Base-by-base conservation (phyloP, 148 eudicot genomes). In the Vaccinium corymbosum region DNA sequence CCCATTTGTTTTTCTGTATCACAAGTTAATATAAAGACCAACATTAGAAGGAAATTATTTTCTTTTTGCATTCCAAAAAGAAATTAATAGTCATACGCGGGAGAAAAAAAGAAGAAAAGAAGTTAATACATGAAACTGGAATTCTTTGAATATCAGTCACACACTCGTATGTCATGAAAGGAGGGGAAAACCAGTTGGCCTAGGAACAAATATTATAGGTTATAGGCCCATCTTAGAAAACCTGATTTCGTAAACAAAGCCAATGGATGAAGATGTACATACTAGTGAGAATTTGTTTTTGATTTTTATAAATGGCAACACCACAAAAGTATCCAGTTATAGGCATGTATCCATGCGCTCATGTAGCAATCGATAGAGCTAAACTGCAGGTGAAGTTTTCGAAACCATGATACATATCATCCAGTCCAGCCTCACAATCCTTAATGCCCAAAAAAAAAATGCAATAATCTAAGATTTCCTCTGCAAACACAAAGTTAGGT, bases 1-100 rank as follows among this genome's bases (percentile, higher is more conserved):
- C 99, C 98, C 98, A 88, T 90, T 97, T 97, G 92, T 97, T 97
- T 85, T 88, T 95, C 99, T 97, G 96, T 72, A 84, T 80, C 84
- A 84, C 42, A 55, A 82, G 7, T 59, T 73, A 29, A 79, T 14
- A 62, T 83, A 64, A 3, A 17, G 72, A 61, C 57, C 80, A 76
- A 57, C 16, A 11, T 83, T 22, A 83, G 85, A 53, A 55, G 78
- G 14, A 12, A 56, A 32, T 3, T 55, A 29, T n/a, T 14, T 27
- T 29, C n/a, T 56, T 16, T 13, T 27, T 42, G 6, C 46, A 42
- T 42, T 42, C 4, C 46, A 42, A 42, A 42, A 42, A 42, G 46
- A 42, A 5, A 42, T 42, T 42, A 42, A 42, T 42, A 42, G 46
- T 42, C 46, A 42, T 42, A 42, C 46, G 5, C 6, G 51, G 82